Conservation (phyloP, 495 filamentous ascomycete genomes). For the Aspergillus homomorphus region DNA sequence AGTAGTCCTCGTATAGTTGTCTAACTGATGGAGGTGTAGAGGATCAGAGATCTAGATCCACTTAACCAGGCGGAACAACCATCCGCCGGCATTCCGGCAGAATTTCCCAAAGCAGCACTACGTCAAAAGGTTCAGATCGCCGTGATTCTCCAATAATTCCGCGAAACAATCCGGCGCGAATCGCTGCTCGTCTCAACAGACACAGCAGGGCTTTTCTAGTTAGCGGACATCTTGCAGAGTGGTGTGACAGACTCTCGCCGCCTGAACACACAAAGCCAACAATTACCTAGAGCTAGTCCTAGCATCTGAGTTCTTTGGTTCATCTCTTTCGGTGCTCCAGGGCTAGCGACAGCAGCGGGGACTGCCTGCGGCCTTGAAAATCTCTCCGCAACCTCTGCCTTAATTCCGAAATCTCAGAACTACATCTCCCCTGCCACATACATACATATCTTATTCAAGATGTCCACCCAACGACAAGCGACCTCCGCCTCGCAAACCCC, state of each 20-base stretch:
- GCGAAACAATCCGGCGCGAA: neutral
- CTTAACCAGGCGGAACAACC: slow-evolving; percentile 28
- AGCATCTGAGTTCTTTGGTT: neutral
- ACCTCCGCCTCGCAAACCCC: slow-evolving; percentile 46
- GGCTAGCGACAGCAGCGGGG: neutral
- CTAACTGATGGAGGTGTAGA: too few species aligned
- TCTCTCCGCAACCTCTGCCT: too few species aligned
- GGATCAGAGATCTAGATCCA: neutral
- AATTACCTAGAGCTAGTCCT: neutral
- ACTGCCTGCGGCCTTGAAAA: neutral
- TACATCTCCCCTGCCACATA: too few species aligned
- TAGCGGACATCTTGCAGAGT: neutral
- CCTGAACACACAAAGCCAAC: neutral
- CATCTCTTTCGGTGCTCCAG: neutral
- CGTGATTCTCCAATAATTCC: neutral
- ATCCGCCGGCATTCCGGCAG: slow-evolving; percentile 28
- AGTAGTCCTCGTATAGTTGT: too few species aligned
- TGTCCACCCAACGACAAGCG: slow-evolving; percentile 44
- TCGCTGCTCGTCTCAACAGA: neutral
- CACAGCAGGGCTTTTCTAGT: neutral
- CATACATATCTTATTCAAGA: too few species aligned
- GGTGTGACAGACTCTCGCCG: neutral
- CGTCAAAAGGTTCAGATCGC: slow-evolving; percentile 7
- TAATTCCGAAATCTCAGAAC: too few species aligned
- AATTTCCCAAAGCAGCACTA: slow-evolving; percentile 40